These are phyloP conservation scores for Fomitopsis palustris DNA, from an alignment of 1,284 basidiomycete species.

Conservation along the genomic window DNA sequence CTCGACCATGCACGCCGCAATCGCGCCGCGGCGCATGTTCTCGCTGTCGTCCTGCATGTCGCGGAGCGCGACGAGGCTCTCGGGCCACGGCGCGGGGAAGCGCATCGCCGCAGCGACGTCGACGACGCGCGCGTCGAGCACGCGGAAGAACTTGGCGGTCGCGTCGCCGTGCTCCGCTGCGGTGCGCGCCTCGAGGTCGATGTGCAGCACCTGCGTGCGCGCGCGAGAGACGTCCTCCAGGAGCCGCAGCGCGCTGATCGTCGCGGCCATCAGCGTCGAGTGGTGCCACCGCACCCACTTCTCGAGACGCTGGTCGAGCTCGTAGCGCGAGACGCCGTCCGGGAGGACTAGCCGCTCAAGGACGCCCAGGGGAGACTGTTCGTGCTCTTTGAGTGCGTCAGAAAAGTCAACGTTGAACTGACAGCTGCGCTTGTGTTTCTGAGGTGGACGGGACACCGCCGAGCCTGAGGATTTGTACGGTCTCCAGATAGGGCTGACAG, in stretches of 20 bases:
- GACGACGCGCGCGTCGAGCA: conserved; percentile 17
- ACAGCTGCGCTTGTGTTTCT: conserved; percentile 24
- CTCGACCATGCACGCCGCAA: conserved; percentile 23
- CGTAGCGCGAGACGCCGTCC: conserved; percentile 22
- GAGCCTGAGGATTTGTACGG: background rate
- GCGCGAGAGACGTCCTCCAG: conserved; percentile 16
- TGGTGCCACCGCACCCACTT: conserved; percentile 26
- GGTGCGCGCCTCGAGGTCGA: conserved; percentile 17
- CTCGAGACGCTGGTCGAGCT: conserved; percentile 27
- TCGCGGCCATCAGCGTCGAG: conserved; percentile 23
- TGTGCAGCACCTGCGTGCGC: conserved; percentile 22
- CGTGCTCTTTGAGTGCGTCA: conserved; percentile 16
- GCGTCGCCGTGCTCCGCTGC: conserved; percentile 20
- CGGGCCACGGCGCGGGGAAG: conserved; percentile 21
- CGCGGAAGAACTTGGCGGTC: conserved; percentile 21
- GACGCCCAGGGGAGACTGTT: conserved; percentile 11
- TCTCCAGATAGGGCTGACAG: background rate
- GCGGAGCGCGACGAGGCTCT: conserved; percentile 17
- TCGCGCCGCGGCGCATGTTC: conserved; percentile 10
- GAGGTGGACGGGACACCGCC: background rate
- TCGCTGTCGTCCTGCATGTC: conserved; percentile 21
- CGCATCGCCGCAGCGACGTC: conserved; percentile 16
- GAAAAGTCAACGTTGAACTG: conserved; percentile 19
- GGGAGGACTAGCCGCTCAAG: conserved; percentile 20
- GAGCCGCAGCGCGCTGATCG: conserved; percentile 22